These are phyloP conservation scores for Annulohypoxylon maeteangense DNA, from an alignment of 495 filamentous ascomycete genomes.

Conservation along the genomic window DNA sequence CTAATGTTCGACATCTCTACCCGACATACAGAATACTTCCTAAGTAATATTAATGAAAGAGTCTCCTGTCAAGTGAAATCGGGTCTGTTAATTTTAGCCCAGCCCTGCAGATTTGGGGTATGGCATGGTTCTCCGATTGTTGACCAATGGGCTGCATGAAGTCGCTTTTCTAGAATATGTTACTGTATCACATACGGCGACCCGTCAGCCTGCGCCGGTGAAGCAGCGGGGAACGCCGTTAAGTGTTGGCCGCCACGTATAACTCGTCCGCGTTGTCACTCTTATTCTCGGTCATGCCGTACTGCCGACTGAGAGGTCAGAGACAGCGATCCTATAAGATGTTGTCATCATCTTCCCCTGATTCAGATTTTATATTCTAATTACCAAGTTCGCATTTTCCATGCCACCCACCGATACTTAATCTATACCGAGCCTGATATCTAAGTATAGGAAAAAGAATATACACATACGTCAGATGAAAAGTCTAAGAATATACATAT, in stretches of 20 bases:
- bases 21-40: not conserved
- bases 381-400: not conserved
- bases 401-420: not conserved
- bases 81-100: constrained; percentile 1
- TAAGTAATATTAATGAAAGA: constrained; percentile 10
- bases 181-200: constrained; percentile 1
- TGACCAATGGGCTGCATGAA: constrained; percentile 3
- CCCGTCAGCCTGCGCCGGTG: constrained; percentile 12
- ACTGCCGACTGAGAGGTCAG: constrained; percentile 13
- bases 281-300: constrained; percentile 27
- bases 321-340: constrained; percentile 10
- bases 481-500: not conserved
- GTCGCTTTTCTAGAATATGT: constrained; percentile 1
- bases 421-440: not conserved
- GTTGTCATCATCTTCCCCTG: constrained; percentile 6
- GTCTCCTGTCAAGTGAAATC: not conserved
- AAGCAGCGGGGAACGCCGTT: constrained; percentile 23
- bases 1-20: constrained; percentile 7
- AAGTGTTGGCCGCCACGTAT: constrained; percentile 19
- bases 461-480: not conserved
- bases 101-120: not conserved
- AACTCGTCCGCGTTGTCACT: constrained; percentile 5
- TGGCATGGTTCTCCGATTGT: constrained; percentile 2
- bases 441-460: constrained; percentile 1
- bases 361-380: constrained; percentile 17